Base-by-base conservation (phyloP, 192 early-diverging fungal genomes). In the Rhizoclosmatium globosum region DNA sequence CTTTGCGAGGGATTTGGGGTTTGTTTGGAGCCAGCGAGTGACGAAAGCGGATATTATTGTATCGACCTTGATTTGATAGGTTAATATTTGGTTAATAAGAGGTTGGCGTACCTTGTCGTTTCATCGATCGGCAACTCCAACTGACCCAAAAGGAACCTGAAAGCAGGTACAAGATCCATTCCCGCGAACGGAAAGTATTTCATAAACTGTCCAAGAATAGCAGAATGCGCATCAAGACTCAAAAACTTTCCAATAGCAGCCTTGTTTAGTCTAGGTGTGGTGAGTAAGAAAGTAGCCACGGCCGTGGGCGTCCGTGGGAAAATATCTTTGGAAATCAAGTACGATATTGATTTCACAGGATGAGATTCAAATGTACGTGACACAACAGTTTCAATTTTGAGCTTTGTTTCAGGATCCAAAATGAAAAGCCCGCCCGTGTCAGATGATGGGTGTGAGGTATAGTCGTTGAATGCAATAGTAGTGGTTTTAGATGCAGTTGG, bases 311-410 rank as follows among this genome's bases (percentile, higher is more conserved):
- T 74, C 19, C 72, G 31, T 38, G 72, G 72, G 17, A 74, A 74
- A 11, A 74, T 44, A 0, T 59, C 58, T 47, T 74, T 74, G 13
- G 58, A 39, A 23, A 74, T 74, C 13, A 74, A 44, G 38, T 74
- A 74, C 41, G 42, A 46, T 7, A 74, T 48, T 13, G 58, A 62
- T 47, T 74, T 74, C 17, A 74, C 72, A 6, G 72, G 72, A 44
- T 74, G 72, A 7, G 72, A 59, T 74, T 74, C 72, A 62, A 74
- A 74, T 2, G 72, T 74, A 4, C 72, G 4, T 23, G 42, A 44
- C 6, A 62, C 72, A 2, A 74, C 72, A 11, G 72, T 74, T 74
- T 74, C 58, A 74, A 74, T 74, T 44, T 64, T 74, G 46, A 62
- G 72, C 2, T 42, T 3, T 15, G 72, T 74, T 44, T 74, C 72